phyloP scores from a whole-genome alignment of 2,329 filamentous ascomycete species.

The Alternaria sp. region DNA sequence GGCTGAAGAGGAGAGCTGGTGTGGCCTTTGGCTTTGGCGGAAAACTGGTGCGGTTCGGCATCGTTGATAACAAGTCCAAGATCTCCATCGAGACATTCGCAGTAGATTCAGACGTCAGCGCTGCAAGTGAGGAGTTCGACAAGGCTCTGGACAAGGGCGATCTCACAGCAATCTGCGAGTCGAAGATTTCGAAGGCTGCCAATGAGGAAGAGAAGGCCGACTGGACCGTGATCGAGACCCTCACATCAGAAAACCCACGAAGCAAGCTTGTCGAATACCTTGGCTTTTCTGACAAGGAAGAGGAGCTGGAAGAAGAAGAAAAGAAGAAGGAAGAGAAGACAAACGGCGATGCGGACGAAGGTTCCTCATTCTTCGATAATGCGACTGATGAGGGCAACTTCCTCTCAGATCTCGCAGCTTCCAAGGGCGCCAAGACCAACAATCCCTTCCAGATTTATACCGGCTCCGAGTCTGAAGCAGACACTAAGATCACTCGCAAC shows the following conservation, averaged over 20 bases:
- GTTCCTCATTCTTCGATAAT: slow-evolving; percentile 82
- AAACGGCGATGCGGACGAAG: slow-evolving; percentile 54
- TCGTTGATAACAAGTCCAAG: slow-evolving; percentile 76
- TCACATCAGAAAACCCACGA: slow-evolving; percentile 85
- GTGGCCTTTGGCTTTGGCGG: slow-evolving; percentile 96
- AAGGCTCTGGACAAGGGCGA: slow-evolving; percentile 80
- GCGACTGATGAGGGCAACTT: slow-evolving; percentile 79
- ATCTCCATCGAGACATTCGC: slow-evolving; percentile 88
- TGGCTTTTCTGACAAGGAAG: slow-evolving; percentile 74
- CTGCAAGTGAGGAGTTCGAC: slow-evolving; percentile 86
- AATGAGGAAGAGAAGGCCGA: slow-evolving; percentile 94
- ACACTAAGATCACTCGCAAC: slow-evolving; percentile 86
- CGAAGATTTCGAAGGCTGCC: slow-evolving; percentile 76
- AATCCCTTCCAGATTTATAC: slow-evolving; percentile 91
- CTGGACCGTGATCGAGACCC: slow-evolving; percentile 91
- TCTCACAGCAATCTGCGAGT: slow-evolving; percentile 78
- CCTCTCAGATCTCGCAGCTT: slow-evolving; percentile 81
- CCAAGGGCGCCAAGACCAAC: slow-evolving; percentile 90
- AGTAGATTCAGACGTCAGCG: slow-evolving; percentile 84
- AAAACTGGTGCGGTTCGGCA: slow-evolving; percentile 80
- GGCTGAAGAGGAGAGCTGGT: slow-evolving; percentile 84
- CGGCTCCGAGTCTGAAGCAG: slow-evolving; percentile 81
- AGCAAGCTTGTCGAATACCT: slow-evolving; percentile 87
- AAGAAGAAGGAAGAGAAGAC: slow-evolving; percentile 50
- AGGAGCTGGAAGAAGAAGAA: slow-evolving; percentile 33